Evolutionary conservation across 2,329 filamentous ascomycete species (phyloP), one percentile per base, ranked within the genome.

Genomic region (Sclerotinia minor): DNA sequence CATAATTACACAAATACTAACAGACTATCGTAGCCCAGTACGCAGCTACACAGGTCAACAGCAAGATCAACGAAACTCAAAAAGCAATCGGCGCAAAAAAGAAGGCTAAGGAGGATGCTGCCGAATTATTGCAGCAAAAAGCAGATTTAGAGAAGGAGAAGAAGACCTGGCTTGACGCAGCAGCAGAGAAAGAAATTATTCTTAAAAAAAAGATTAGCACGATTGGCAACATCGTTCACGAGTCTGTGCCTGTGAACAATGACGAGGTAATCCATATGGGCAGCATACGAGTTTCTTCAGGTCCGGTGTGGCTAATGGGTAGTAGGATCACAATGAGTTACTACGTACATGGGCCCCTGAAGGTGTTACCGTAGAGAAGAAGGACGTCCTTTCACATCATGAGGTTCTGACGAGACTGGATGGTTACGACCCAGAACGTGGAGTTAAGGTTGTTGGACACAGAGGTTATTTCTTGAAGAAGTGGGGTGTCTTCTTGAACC

Each of bases 391-490:
- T 70, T 97, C 94, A 64, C 95, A 99, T 79, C 95, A 99, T 79
- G 94, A 98, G 78, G 93, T 99, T 66, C 87, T 98, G 69, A 88
- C 89, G 68, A 87, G 92, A 74, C 82, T 98, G 71, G 92, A 95
- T 74, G 94, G 94, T 65, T 97, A 96, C 77, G 95, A 98, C 78
- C 91, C 92, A 1, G 92, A 97, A 77, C 89, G 95, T 72, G 93
- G 93, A 73, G 91, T 93, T 72, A 98, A 98, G 83, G 87, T 98
- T 71, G 94, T 96, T 55, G 94, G 95, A 64, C 94, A 98, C 80
- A 86, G 94, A 74, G 94, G 94, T 50, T 98, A 98, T 82, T 97
- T 94, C 81, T 81, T 98, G 75, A 92, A 89, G 68, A 89, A 90
- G 70, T 96, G 94, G 83, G 95, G 94, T 69, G 88, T 97, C 50